These are phyloP conservation scores for Ophiostoma himal-ulmi DNA, from an alignment of 2,329 filamentous ascomycete species.

Conservation along the genomic window DNA sequence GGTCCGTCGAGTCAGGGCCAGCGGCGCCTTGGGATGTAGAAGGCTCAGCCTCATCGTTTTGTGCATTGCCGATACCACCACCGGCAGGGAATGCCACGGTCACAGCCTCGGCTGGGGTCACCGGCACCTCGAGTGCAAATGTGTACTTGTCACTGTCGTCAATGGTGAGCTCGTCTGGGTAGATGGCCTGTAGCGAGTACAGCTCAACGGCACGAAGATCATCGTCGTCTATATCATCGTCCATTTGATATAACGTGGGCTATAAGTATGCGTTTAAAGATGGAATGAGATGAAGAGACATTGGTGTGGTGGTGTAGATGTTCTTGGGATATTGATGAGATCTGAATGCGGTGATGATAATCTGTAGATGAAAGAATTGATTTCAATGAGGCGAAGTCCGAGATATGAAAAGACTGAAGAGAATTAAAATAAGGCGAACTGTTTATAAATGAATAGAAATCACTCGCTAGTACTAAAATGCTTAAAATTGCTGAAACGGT, in stretches of 20 bases:
- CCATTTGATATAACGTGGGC: neutral
- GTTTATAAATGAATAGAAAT: neutral
- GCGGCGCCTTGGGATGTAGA: conserved; percentile 18
- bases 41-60: neutral
- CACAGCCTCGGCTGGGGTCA: conserved; percentile 49
- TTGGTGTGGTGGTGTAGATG: neutral
- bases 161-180: conserved; percentile 53
- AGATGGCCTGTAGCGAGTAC: conserved; percentile 57
- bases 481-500: neutral
- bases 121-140: conserved; percentile 53
- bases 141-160: conserved; percentile 41
- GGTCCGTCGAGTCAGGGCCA: neutral
- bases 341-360: no score
- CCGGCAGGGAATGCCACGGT: conserved; percentile 53
- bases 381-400: no score
- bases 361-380: no score
- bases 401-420: neutral
- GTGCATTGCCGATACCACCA: conserved; percentile 31
- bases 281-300: neutral
- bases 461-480: no score
- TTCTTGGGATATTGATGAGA: neutral
- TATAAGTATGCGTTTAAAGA: neutral
- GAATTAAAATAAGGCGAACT: neutral
- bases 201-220: conserved; percentile 55
- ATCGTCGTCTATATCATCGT: conserved; percentile 35